Percentiles rank a stretch among this genome's conserved stretches.
phyloP scores from a whole-genome alignment of 164 flowering plant genomes.

The Chimonanthus praecox region DNA sequence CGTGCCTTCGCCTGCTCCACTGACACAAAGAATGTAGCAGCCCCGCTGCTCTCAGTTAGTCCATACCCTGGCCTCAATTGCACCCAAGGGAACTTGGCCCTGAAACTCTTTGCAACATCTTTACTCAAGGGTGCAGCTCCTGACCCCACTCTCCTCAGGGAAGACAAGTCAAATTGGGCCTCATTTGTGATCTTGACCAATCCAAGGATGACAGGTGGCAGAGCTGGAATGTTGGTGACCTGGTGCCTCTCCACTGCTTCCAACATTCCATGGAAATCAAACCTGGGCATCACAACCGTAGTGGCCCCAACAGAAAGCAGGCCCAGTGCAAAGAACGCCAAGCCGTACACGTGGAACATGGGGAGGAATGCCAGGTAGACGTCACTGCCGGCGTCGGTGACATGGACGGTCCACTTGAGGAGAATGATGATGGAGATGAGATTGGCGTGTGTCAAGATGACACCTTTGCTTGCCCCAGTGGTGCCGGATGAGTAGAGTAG shows the following conservation, averaged over 20 bases:
- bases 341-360: conserved; percentile 77
- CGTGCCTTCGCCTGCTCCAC: conserved; percentile 27
- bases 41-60: conserved; percentile 58
- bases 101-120: conserved; percentile 39
- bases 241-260: conserved; percentile 37
- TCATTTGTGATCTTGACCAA: conserved; percentile 33
- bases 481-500: conserved; percentile 79
- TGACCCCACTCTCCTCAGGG: conserved; percentile 42
- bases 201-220: conserved; percentile 61
- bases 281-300: conserved; percentile 48
- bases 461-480: conserved; percentile 77
- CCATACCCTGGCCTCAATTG: conserved; percentile 65
- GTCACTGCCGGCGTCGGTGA: conserved; percentile 28
- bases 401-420: conserved; percentile 43
- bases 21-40: conserved; percentile 24
- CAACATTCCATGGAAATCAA: conserved; percentile 48
- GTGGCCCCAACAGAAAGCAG: conserved; percentile 37
- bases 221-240: conserved; percentile 54
- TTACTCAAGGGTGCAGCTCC: conserved; percentile 82
- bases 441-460: conserved; percentile 53
- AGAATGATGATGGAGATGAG: conserved; percentile 41
- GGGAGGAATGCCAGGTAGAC: conserved; percentile 61
- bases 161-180: conserved; percentile 26
- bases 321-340: conserved; percentile 54
- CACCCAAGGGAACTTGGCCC: conserved; percentile 53